These are phyloP conservation scores for Helenozyma baotianmanensis DNA, from an alignment of 805 yeast genomes.

Conservation along the genomic window DNA sequence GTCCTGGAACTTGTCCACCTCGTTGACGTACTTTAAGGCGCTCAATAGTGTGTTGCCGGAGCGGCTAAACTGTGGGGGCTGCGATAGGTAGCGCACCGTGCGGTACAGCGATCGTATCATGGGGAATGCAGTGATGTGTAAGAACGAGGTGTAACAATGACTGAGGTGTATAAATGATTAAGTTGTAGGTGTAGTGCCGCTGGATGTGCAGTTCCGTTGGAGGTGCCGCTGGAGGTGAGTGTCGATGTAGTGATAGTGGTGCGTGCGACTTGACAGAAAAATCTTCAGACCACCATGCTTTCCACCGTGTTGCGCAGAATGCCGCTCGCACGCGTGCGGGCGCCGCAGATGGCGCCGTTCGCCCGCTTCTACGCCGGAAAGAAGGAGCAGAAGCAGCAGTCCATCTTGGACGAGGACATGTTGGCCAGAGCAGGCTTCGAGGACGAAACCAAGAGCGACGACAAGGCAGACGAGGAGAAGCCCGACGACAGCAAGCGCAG, in stretches of 20 bases:
- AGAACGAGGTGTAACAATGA: no score
- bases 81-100: conserved; percentile 3
- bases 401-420: conserved; percentile 75
- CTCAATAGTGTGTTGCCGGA: conserved; percentile 9
- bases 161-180: no score
- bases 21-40: conserved; percentile 24
- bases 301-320: no score
- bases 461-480: conserved; percentile 12
- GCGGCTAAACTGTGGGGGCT: conserved; percentile 10
- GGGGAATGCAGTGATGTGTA: no score
- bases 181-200: no score
- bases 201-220: no score
- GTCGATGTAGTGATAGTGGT: no score
- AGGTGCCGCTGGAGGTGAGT: no score
- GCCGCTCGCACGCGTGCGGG: no score
- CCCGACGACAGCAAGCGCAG: conserved; percentile 10
- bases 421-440: conserved; percentile 84
- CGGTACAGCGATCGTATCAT: no score
- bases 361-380: conserved; percentile 16
- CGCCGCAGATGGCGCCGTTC: conserved; percentile 1
- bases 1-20: conserved; percentile 24
- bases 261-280: no score
- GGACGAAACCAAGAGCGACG: conserved; percentile 20
- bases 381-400: conserved; percentile 28
- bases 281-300: conserved; percentile 7